Percentiles rank a stretch among this genome's conserved stretches.
Conservation (phyloP, 768 basidiomycete species). For the Cystobasidium ongulense region DNA sequence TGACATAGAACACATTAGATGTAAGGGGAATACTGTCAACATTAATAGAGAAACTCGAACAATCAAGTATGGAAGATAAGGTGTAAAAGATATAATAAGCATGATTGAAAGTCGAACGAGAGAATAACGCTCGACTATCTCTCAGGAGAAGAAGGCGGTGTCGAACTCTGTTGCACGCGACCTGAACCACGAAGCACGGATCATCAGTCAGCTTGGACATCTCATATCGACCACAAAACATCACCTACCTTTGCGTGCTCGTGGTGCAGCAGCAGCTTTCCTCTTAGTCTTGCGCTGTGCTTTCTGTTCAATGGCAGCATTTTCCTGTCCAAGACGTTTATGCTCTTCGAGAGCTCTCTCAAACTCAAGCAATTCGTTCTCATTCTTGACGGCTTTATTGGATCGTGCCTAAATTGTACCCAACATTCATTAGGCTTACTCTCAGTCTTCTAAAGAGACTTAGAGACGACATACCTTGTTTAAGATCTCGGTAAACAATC, state of each 20-base stretch:
- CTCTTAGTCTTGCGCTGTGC: conserved; percentile 18
- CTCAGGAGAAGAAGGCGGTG: conserved; percentile 25
- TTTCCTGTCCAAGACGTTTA: conserved; percentile 76
- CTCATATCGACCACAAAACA: background rate
- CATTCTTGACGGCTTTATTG: conserved; percentile 88
- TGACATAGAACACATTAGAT: too few species aligned
- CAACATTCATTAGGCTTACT: too few species aligned
- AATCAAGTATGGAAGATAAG: too few species aligned
- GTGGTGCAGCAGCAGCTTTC: conserved; percentile 24
- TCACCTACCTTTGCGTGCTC: background rate
- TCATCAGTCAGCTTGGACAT: background rate
- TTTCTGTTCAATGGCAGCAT: conserved; percentile 54
- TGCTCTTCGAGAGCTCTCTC: conserved; percentile 78
- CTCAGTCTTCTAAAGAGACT: too few species aligned
- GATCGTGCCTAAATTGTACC: conserved; percentile 56
- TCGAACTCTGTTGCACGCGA: conserved; percentile 2
- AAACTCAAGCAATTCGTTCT: conserved; percentile 88
- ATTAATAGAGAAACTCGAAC: too few species aligned
- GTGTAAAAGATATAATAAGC: conserved; percentile 1
- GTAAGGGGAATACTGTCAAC: too few species aligned
- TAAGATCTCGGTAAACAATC: conserved; percentile 80
- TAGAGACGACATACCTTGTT: conserved; percentile 64
- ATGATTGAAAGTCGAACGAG: background rate
- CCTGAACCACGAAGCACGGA: too few species aligned
- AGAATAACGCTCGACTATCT: background rate